Conservation (phyloP, 2,329 filamentous ascomycete species). For the Verticillium dahliae region DNA sequence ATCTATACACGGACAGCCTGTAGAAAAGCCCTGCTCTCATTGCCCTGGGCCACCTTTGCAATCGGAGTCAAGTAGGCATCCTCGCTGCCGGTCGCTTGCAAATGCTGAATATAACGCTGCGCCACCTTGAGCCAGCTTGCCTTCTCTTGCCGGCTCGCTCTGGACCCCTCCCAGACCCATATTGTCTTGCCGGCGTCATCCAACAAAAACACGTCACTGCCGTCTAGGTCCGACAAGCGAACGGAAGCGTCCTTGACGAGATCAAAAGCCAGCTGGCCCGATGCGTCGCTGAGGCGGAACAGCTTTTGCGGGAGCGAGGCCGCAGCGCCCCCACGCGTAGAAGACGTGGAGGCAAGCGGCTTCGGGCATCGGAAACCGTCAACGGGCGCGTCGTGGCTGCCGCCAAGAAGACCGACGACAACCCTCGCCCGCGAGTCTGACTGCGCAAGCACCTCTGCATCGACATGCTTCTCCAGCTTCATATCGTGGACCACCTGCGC, state of each 20-base stretch:
- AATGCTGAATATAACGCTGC: constrained; percentile 45
- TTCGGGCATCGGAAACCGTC: constrained; percentile 32
- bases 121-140: constrained; percentile 53
- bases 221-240: constrained; percentile 42
- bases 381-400: constrained; percentile 30
- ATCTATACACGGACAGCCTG: constrained; percentile 31
- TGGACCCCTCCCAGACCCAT: constrained; percentile 61
- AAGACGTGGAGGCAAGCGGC: constrained; percentile 27
- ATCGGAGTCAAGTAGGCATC: constrained; percentile 39
- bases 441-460: constrained; percentile 60
- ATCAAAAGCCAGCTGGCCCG: constrained; percentile 49
- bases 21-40: constrained; percentile 47
- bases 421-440: constrained; percentile 47
- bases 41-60: constrained; percentile 50
- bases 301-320: constrained; percentile 31
- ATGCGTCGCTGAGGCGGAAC: constrained; percentile 57
- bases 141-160: constrained; percentile 52
- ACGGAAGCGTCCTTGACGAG: constrained; percentile 50
- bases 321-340: constrained; percentile 8
- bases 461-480: constrained; percentile 55
- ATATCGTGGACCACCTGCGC: constrained; percentile 61
- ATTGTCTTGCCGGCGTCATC: constrained; percentile 49
- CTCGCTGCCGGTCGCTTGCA: constrained; percentile 22
- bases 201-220: constrained; percentile 56
- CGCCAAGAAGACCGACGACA: constrained; percentile 51